These are phyloP conservation scores for Haberlea rhodopensis DNA, from an alignment of 257 asterid genomes.

Conservation along the genomic window DNA sequence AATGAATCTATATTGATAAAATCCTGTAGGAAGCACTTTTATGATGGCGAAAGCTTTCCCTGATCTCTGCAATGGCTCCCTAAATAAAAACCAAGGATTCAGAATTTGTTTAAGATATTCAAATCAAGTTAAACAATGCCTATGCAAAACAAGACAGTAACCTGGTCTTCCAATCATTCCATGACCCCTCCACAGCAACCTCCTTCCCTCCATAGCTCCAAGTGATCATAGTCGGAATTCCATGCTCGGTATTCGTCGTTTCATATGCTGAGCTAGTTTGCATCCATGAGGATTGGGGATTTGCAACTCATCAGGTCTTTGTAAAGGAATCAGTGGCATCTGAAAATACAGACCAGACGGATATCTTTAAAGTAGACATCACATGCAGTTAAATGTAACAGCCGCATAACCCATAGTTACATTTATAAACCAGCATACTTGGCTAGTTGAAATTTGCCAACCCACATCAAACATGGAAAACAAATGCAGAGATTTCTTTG, in stretches of 20 bases:
- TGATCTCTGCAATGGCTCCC: slow-evolving; percentile 83
- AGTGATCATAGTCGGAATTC: slow-evolving; percentile 89
- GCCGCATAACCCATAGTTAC: slow-evolving; percentile 12
- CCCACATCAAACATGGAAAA: background rate
- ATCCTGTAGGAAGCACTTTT: slow-evolving; percentile 95
- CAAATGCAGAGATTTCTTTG: background rate
- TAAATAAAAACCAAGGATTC: slow-evolving; percentile 29
- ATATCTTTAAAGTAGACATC: background rate
- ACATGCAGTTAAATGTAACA: background rate
- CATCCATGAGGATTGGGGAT: slow-evolving; percentile 91
- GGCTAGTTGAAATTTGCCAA: slow-evolving; percentile 12
- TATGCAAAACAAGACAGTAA: slow-evolving; percentile 19
- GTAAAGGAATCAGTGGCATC: slow-evolving; percentile 92
- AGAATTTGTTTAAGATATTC: slow-evolving; percentile 28
- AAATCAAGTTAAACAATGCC: slow-evolving; percentile 3
- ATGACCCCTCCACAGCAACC: slow-evolving; percentile 90
- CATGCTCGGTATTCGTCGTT: slow-evolving; percentile 56
- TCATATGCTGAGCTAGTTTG: slow-evolving; percentile 67
- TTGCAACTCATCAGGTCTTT: slow-evolving; percentile 84
- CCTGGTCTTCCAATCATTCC: slow-evolving; percentile 99
- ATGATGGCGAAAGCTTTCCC: slow-evolving; percentile 97
- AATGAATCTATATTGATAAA: slow-evolving; percentile 81
- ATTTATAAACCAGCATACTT: slow-evolving; percentile 1
- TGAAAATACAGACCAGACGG: slow-evolving; percentile 31
- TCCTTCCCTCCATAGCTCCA: slow-evolving; percentile 90